Conservation (phyloP, 164 flowering plant species). For the Warburgia ugandensis region DNA sequence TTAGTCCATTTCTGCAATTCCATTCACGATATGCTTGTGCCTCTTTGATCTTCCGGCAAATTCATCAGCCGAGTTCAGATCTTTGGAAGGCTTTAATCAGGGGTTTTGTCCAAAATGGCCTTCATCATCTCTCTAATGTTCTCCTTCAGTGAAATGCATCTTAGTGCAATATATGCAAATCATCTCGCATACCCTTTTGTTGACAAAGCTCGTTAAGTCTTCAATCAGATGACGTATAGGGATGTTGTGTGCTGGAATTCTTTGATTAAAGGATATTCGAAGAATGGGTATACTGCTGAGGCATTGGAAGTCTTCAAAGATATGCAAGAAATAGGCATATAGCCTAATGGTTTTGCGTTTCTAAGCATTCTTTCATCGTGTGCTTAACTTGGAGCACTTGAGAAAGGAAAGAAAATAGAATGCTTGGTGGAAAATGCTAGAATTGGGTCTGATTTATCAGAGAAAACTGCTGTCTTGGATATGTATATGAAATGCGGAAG, state of each 20-base stretch:
- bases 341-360: conserved; percentile 13
- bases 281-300: conserved; percentile 14
- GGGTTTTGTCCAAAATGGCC: conserved; percentile 15
- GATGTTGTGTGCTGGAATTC: conserved; percentile 25
- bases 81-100: conserved; percentile 20
- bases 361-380: conserved; percentile 11
- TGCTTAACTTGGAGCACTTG: conserved; percentile 18
- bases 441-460: conserved; percentile 13
- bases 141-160: conserved; percentile 11
- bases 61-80: conserved; percentile 15
- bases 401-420: conserved; percentile 10
- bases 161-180: not conserved
- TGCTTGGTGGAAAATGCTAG: conserved; percentile 6
- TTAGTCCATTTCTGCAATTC: conserved; percentile 17
- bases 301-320: conserved; percentile 16
- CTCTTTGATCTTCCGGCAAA: conserved; percentile 12
- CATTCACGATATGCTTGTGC: conserved; percentile 8
- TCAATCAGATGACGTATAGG: conserved; percentile 7
- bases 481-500: conserved; percentile 22
- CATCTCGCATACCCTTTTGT: conserved; percentile 20
- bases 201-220: conserved; percentile 14
- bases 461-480: conserved; percentile 18
- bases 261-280: conserved; percentile 15
- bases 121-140: conserved; percentile 9
- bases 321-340: conserved; percentile 9